phyloP scores from a whole-genome alignment of 1,284 basidiomycete species.

The Ganoderma sinense region DNA sequence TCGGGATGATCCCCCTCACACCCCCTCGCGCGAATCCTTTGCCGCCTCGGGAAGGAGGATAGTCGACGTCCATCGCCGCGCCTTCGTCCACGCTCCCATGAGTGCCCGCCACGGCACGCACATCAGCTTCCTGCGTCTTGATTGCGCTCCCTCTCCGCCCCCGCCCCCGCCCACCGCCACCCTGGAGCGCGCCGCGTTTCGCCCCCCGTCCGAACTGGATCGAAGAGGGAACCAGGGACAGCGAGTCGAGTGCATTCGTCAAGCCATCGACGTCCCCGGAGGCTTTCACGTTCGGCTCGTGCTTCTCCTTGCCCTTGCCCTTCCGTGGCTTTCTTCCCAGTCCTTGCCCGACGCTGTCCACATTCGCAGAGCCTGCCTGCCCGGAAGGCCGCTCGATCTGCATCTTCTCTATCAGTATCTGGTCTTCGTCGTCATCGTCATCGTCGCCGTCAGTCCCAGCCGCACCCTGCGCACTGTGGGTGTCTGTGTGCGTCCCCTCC shows the following conservation, averaged over 20 bases:
- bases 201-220: slow-evolving; percentile 77
- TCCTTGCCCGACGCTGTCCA: background rate
- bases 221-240: slow-evolving; percentile 72
- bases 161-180: slow-evolving; percentile 17
- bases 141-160: slow-evolving; percentile 10
- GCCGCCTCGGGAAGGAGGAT: background rate
- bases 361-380: background rate
- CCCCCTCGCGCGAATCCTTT: background rate
- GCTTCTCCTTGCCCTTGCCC: slow-evolving; percentile 12
- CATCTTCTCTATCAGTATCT: slow-evolving; percentile 25
- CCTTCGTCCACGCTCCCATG: background rate
- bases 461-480: background rate
- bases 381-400: slow-evolving; percentile 12
- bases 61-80: slow-evolving; percentile 3
- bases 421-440: slow-evolving; percentile 22
- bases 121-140: background rate
- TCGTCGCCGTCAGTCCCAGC: background rate
- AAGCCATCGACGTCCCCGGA: slow-evolving; percentile 52
- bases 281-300: background rate
- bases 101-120: background rate
- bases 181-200: slow-evolving; percentile 25
- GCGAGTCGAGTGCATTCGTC: slow-evolving; percentile 57
- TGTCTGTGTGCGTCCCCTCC: background rate
- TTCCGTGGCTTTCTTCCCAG: background rate
- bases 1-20: background rate